Conservation (phyloP, 179 eudicot species). For the Heliamphora pulchella region DNA sequence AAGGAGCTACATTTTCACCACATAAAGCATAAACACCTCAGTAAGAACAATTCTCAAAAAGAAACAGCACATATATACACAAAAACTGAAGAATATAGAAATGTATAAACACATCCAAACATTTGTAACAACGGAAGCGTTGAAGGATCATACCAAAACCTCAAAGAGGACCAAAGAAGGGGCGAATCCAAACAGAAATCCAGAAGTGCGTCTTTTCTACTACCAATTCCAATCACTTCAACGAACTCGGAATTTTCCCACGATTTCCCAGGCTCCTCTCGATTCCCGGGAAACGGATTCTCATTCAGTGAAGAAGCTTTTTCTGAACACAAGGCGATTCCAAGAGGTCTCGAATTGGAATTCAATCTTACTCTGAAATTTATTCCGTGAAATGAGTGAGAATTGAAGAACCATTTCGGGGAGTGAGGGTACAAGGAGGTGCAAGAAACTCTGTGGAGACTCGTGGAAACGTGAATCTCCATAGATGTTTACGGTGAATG, state of each 20-base stretch:
- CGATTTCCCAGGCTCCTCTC: not conserved
- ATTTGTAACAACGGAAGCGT: not conserved
- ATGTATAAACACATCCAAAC: not conserved
- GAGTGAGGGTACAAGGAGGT: conserved; percentile 9
- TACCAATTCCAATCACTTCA: conserved; percentile 81
- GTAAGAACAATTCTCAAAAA: not conserved
- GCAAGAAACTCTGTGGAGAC: conserved; percentile 5
- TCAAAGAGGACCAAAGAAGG: conserved; percentile 27
- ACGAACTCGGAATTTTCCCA: conserved; percentile 41
- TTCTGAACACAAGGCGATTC: conserved; percentile 17
- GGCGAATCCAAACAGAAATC: conserved; percentile 56
- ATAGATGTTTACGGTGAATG: conserved; percentile 13
- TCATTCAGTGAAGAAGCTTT: conserved; percentile 12
- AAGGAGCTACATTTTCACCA: not conserved
- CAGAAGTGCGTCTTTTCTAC: conserved; percentile 63
- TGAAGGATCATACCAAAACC: conserved; percentile 54
- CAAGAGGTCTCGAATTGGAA: conserved; percentile 19
- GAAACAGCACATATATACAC: not conserved
- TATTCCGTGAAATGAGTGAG: not conserved
- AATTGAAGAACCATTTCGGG: conserved; percentile 4
- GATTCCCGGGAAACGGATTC: not conserved
- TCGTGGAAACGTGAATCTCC: conserved; percentile 23
- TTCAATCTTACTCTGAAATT: conserved; percentile 11
- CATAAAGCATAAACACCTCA: not conserved
- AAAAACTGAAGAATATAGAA: not conserved